Percentiles rank a stretch among this genome's conserved stretches.
Evolutionary conservation across 148 eudicot species (phyloP).

Genomic region (Oxyria digyna): DNA sequence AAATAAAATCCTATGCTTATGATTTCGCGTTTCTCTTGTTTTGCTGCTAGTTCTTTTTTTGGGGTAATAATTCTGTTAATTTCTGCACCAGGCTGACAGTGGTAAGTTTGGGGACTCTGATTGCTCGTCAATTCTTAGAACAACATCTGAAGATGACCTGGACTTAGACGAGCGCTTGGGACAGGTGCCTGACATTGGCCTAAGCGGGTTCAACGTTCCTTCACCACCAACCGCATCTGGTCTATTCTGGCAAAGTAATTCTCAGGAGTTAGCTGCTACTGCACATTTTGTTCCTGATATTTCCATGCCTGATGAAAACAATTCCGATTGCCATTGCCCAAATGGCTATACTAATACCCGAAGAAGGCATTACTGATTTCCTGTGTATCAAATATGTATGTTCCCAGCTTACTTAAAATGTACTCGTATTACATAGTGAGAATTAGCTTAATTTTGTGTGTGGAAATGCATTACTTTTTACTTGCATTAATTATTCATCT

Average conservation of each 20-base stretch:
- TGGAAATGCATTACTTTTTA: background rate
- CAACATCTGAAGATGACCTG: constrained; percentile 57
- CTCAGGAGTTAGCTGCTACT: constrained; percentile 26
- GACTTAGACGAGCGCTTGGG: constrained; percentile 59
- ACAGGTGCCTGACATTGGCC: constrained; percentile 69
- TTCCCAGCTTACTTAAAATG: background rate
- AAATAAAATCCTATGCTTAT: no score
- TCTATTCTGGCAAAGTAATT: constrained; percentile 50
- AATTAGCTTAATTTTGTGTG: background rate
- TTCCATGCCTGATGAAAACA: constrained; percentile 17
- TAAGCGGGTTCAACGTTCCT: constrained; percentile 57
- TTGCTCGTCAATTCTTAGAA: constrained; percentile 40
- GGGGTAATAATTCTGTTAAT: background rate
- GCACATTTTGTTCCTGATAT: constrained; percentile 64
- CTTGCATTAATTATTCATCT: background rate
- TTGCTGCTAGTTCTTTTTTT: background rate
- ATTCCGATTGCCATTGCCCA: constrained; percentile 15
- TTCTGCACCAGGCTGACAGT: constrained; percentile 54
- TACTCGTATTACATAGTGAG: background rate
- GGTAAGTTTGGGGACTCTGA: constrained; percentile 71
- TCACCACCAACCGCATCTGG: constrained; percentile 89
- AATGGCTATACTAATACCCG: constrained; percentile 18
- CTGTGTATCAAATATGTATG: background rate
- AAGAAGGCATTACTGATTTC: constrained; percentile 24
- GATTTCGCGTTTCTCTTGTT: no score